Conservation (phyloP, 305 asterid species). For the Rubia balearica region DNA sequence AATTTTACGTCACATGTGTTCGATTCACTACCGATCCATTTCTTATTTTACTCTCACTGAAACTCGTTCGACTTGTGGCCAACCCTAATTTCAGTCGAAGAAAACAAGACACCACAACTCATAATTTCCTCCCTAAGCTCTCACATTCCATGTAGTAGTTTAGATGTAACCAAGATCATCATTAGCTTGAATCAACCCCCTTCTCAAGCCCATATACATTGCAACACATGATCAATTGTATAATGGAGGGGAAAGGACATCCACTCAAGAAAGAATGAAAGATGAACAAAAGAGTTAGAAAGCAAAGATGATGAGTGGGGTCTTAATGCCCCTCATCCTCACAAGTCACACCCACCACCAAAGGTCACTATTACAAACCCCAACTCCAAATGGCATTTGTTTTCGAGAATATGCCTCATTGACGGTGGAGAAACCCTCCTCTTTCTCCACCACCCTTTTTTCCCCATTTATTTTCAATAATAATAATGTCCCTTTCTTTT, state of each 20-base stretch:
- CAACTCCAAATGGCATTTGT: conserved; percentile 11
- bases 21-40: too few species aligned
- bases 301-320: conserved; percentile 33
- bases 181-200: too few species aligned
- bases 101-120: too few species aligned
- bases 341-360: conserved; percentile 50
- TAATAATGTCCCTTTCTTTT: neutral
- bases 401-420: conserved; percentile 49
- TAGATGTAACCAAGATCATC: too few species aligned
- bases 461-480: neutral
- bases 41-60: too few species aligned
- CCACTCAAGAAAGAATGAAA: conserved; percentile 16
- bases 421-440: conserved; percentile 37
- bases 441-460: conserved; percentile 42
- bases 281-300: conserved; percentile 10
- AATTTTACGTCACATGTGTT: too few species aligned
- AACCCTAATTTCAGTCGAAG: too few species aligned
- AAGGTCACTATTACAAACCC: conserved; percentile 25
- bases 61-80: too few species aligned
- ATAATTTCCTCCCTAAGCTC: too few species aligned
- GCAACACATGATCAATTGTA: neutral
- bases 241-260: conserved; percentile 9
- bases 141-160: too few species aligned
- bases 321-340: conserved; percentile 39
- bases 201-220: neutral